Conservation (phyloP, 495 filamentous ascomycete species). For the Penicillium cinerascens region DNA sequence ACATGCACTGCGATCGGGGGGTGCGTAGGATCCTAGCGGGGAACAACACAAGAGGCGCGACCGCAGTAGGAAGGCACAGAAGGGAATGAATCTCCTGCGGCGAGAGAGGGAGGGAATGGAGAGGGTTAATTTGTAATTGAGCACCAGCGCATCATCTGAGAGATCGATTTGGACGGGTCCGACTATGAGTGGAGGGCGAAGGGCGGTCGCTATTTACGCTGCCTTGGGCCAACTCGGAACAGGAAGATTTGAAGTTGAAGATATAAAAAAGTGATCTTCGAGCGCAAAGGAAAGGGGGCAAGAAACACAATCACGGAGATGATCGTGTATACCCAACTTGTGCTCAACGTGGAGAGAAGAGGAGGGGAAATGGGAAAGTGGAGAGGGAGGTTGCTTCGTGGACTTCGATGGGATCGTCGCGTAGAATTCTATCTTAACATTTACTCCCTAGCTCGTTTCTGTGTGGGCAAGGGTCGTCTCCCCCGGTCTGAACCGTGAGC, state of each 20-base stretch:
- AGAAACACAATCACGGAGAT: neutral
- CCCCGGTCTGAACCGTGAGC: neutral
- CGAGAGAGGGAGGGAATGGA: constrained; percentile 21
- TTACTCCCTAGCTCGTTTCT: neutral
- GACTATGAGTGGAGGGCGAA: neutral
- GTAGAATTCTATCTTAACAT: neutral
- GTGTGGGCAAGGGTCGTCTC: neutral
- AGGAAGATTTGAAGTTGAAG: neutral
- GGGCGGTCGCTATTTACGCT: neutral
- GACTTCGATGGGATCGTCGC: neutral
- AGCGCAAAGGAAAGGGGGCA: neutral
- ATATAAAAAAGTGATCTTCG: neutral
- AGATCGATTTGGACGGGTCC: neutral
- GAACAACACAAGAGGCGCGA: constrained; percentile 30
- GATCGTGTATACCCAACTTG: neutral
- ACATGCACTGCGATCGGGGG: constrained; percentile 34
- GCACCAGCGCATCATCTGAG: constrained; percentile 31
- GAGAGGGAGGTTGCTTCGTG: neutral
- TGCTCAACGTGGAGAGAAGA: constrained; percentile 1
- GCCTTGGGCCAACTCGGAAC: neutral
- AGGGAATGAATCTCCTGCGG: constrained; percentile 10
- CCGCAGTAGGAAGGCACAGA: constrained; percentile 17
- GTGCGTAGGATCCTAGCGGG: constrained; percentile 29
- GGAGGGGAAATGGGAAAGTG: constrained; percentile 3
- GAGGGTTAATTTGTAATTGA: constrained; percentile 16